A percentile compares a stretch with the other conserved stretches of the same genome.
These are phyloP conservation scores for Suillus sp. DNA, from an alignment of 768 basidiomycete species.

Conservation along the genomic window DNA sequence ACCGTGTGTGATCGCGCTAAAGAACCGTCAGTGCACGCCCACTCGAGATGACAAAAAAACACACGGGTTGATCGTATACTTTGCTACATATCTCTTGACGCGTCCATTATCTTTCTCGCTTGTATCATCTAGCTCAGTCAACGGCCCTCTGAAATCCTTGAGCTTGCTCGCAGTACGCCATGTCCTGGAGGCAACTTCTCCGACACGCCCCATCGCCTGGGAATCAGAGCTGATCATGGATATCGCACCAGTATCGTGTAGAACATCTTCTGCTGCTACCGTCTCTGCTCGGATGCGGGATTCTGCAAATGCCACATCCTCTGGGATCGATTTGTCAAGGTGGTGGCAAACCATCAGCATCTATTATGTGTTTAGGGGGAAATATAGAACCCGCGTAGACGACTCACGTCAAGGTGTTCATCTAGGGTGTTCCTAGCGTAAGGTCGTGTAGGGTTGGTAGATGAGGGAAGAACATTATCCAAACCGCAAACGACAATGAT, in stretches of 20 bases:
- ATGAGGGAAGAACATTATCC: slow-evolving; percentile 89
- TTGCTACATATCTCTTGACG: slow-evolving; percentile 93
- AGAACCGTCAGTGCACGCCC: neutral
- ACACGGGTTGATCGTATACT: slow-evolving; percentile 97
- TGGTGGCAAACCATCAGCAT: slow-evolving; percentile 99
- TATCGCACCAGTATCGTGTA: slow-evolving; percentile 92
- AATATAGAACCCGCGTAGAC: neutral
- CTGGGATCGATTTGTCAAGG: slow-evolving; percentile 85
- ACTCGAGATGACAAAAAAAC: slow-evolving; percentile 33
- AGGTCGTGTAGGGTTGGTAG: slow-evolving; percentile 96
- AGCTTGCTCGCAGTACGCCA: slow-evolving; percentile 99
- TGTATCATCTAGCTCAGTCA: slow-evolving; percentile 56
- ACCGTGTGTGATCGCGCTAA: slow-evolving; percentile 91
- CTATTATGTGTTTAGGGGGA: slow-evolving; percentile 41
- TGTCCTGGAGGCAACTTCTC: slow-evolving; percentile 88
- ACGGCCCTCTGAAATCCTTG: slow-evolving; percentile 74
- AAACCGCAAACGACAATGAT: slow-evolving; percentile 96
- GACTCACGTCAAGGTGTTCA: slow-evolving; percentile 91
- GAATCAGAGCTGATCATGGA: slow-evolving; percentile 97
- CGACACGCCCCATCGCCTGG: slow-evolving; percentile 98
- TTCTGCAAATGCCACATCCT: slow-evolving; percentile 95
- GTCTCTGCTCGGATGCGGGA: slow-evolving; percentile 97
- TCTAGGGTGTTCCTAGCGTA: slow-evolving; percentile 91
- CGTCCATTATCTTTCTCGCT: slow-evolving; percentile 68
- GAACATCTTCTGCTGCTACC: slow-evolving; percentile 94